Base-by-base conservation (phyloP, 2,329 filamentous ascomycete genomes). In the Beauveria asiatica region DNA sequence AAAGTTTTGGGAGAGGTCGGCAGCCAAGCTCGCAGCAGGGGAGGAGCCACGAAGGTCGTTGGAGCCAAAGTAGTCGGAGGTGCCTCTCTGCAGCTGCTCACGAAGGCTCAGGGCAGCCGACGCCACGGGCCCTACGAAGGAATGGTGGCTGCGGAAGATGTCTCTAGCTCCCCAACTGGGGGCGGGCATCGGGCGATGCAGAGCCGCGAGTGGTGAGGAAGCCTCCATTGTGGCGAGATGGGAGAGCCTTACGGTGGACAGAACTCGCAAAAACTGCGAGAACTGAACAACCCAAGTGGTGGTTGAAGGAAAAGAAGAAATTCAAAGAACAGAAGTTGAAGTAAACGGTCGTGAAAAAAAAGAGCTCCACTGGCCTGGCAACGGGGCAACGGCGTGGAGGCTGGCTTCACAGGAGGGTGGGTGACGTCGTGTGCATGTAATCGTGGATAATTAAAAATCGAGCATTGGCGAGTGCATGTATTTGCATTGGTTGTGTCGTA, bases 1-100 rank as follows among this genome's bases (percentile, higher is more conserved):
- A 73, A 97, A 96, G 78, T 97, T 99, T 72, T 96, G 92, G 61
- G 92, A 97, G 68, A 97, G 82, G 75, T 99, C 94, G 63, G 92
- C 92, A 46, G 92, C 93, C 67, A 99, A 79, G 70, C 90, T 96
- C 57, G 91, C 86, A 41, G 92, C 92, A 6, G 94, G 94, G 60
- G 94, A 99, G 21, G 92, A 96, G 53, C 91, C 90, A 66, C 85
- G 85, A 68, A 90, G 79, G 57, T 88, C 83, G 71, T 90, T 92
- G 68, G 89, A 75, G 68, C 82, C 86, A 78, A 97, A 96, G 78
- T 94, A 96, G 74, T 96, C 92, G 41, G 80, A 73, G 45, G 76
- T 78, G 49, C 80, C 75, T 63, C 81, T 79, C 66, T 83, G 76
- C 70, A 86, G 75, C 73, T 86, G 82, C 80, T 90, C 90, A 81